phyloP scores from a whole-genome alignment of 352 stramenopile genomes.

The Globisporangium polare region DNA sequence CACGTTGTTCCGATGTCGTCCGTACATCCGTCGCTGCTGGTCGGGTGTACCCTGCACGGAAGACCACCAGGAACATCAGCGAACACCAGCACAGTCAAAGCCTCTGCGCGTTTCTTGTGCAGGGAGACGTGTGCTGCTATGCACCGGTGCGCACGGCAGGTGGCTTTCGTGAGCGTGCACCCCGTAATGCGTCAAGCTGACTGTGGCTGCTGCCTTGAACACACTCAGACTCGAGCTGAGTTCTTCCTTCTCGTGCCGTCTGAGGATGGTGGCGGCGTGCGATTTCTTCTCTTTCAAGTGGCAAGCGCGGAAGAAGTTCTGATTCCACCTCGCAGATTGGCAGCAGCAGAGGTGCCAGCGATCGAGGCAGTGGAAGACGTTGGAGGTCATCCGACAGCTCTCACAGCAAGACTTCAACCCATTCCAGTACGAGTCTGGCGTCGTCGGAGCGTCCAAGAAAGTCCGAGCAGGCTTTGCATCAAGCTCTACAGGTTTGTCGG shows the following conservation, averaged over 20 bases:
- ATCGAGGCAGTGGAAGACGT: background rate
- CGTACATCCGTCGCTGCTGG: conserved; percentile 30
- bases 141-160: conserved; percentile 14
- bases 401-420: conserved; percentile 26
- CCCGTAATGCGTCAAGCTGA: background rate
- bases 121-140: conserved; percentile 15
- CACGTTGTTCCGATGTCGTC: conserved; percentile 33
- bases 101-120: conserved; percentile 16
- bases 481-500: no score
- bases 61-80: background rate
- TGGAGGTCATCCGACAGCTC: conserved; percentile 13
- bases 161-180: background rate
- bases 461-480: no score
- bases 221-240: conserved; percentile 6
- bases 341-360: background rate
- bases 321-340: conserved; percentile 3
- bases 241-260: conserved; percentile 21
- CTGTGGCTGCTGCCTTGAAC: background rate
- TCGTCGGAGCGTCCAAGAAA: background rate
- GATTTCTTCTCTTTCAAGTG: conserved; percentile 31
- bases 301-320: conserved; percentile 34
- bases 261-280: background rate
- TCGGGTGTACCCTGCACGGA: conserved; percentile 35
- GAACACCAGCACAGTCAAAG: conserved; percentile 11
- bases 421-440: conserved; percentile 25